Evolutionary conservation across 2,329 filamentous ascomycete species (phyloP), one percentile per base, ranked within the genome.

Genomic region (Colletotrichum lentis): DNA sequence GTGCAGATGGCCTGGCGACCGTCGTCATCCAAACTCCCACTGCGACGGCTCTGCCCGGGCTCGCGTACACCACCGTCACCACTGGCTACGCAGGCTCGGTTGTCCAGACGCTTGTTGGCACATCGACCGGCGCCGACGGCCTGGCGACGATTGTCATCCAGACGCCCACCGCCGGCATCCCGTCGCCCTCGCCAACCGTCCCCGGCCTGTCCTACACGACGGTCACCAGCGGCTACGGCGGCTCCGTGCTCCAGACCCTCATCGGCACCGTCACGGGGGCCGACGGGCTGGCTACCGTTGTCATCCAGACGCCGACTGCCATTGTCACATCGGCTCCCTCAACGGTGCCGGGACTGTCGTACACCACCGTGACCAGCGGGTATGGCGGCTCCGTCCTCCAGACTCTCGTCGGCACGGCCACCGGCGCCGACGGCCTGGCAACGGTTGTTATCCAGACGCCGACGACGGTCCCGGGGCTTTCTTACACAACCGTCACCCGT

Each of bases 381-480:
- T 49, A 49, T 12, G 46, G 3, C 1, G 46, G 46, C 12, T 49
- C 46, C 1, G 12, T 49, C 0, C 8, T 49, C 4, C 46, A 49
- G 22, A 49, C 46, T 0, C 46, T 49, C 16, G 3, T 24, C 11
- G 46, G 46, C 14, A 24, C 46, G 20, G 22, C 20, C 1, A 49
- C 46, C 12, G 46, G 46, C 3, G 24, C 24, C 5, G 46, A 49
- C 12, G 46, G 46, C 12, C 22, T 49, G 16, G 58, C 58, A 14
- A 67, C 64, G 4, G 60, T 57, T 20, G 20, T 64, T 6, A 54
- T 67, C 4, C 52, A 64, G 27, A 46, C 57, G 4, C 64, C 64
- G 0, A 64, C 64, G n/a, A 24, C 53, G 4, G 5, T 11, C 2
- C 24, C 46, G 3, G 53, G 53, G 6, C 35, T 56, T 14, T 54